Evolutionary conservation across 1,284 basidiomycete species (phyloP).

Genomic region (Phlebopus sp.): DNA sequence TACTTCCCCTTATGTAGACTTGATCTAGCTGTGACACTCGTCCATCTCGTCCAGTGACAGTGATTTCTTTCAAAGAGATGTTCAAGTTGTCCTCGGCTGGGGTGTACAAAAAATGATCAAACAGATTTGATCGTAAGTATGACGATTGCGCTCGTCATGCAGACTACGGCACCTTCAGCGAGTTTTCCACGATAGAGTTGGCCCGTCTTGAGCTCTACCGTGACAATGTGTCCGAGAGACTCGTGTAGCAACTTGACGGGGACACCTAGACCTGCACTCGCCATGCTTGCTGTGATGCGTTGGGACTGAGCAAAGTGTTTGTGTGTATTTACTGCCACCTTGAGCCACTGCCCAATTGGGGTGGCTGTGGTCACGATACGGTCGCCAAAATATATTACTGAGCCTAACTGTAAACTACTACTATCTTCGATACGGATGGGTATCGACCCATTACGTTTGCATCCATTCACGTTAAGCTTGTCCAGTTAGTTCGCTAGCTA

Average conservation of each 20-base stretch:
- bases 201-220: slow-evolving; percentile 97
- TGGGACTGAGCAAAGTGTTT: slow-evolving; percentile 13
- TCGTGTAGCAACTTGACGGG: slow-evolving; percentile 93
- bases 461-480: no score
- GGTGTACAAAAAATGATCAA: slow-evolving; percentile 20
- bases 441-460: no score
- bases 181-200: slow-evolving; percentile 97
- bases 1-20: slow-evolving; percentile 97
- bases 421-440: no score
- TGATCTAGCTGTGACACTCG: slow-evolving; percentile 99
- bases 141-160: slow-evolving; percentile 2
- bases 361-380: no score
- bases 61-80: slow-evolving; percentile 95
- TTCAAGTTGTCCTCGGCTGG: slow-evolving; percentile 98
- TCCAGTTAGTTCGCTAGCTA: slow-evolving; percentile 1
- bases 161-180: slow-evolving; percentile 74
- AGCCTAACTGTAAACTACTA: no score
- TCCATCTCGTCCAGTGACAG: slow-evolving; percentile 96
- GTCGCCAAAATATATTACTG: no score
- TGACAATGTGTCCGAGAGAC: slow-evolving; percentile 94
- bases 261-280: slow-evolving; percentile 69
- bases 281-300: slow-evolving; percentile 22
- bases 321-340: slow-evolving; percentile 21
- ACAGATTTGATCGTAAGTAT: slow-evolving; percentile 10
- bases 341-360: no score